Evolutionary conservation across 2,329 filamentous ascomycete genomes (phyloP), one percentile per base, ranked within the genome.

Genomic region (Apiospora pterosperma): DNA sequence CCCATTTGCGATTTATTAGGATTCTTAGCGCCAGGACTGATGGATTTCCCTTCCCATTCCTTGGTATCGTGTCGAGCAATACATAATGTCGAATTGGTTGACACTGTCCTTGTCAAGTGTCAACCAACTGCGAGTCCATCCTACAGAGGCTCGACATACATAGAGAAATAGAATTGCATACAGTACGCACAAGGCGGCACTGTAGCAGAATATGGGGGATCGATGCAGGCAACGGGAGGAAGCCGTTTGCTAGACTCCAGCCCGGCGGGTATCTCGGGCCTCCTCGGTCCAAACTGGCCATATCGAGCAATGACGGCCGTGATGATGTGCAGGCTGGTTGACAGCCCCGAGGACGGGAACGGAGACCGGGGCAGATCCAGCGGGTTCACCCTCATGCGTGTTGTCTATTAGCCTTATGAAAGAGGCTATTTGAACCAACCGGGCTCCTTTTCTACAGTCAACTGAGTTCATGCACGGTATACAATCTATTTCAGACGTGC

Each of bases 281-380:
- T 55, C 16, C 14, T 55, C 44, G 48, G 48, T 8, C 16, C 48
- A 55, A 55, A 55, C 48, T 55, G 48, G 48, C 48, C 11, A 34
- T 55, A 55, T 55, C 28, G 48, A 55, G 48, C 34, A 55, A 55
- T 55, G 28, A 12, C 25, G 48, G 48, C 48, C 48, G 48, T 42
- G n/a, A 42, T 42, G n/a, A 42, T 42, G 41, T n/a, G 41, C 41
- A n/a, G 42, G 28, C 42, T 48, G 42, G 48, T 34, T 55, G 63
- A 25, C 60, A 55, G 63, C 52, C 28, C 63, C 61, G 63, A 62
- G 28, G 52, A 59, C 63, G 63, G 60, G 60, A 65, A 41, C 63
- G 63, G 63, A 65, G 60, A 65, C 55, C 63, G 62, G 44, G 59
- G 44, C 59, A 52, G 48, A 65, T 62, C 63, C 63, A 58, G 42